Evolutionary conservation across 257 asterid species (phyloP), one percentile per base, ranked within the genome.

Genomic region (Solanum microdontum): DNA sequence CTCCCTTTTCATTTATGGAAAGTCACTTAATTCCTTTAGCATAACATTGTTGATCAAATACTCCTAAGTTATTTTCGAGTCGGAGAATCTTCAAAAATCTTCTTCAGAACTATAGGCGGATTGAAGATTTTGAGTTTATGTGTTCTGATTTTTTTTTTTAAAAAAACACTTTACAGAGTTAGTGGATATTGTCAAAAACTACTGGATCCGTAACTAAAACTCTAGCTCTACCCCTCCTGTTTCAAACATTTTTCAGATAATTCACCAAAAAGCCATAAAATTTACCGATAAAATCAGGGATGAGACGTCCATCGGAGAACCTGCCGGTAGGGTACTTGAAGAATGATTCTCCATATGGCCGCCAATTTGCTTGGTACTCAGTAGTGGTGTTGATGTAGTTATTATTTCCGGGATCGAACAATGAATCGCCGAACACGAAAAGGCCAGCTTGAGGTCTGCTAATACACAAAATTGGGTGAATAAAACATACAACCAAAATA

Each of bases 251-350:
- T 30, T 3, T 8, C 45, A 19, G 37, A 73, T 33, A 43, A 8
- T 13, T 40, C 4, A 37, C 23, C 60, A 37, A 37, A 48, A 77
- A 0, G 33, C 32, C 11, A 4, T 76, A 8, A 76, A 77, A 43
- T 40, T 79, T 79, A 79, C 84, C 84, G 8, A 79, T 43, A 43
- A 79, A 79, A 79, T 79, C 84, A 79, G 84, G 84, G 11, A 79
- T 79, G 26, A 79, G 84, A 26, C 84, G 84, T 26, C 84, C 84
- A 26, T 79, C 39, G 0, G 24, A 79, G 66, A 43, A 43, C 5
- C 84, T 43, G 13, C 84, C 84, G 8, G 84, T 79, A 43, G 84
- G 84, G 8, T 79, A 45, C 17, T 79, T 79, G 84, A 79, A 79
- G 84, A 79, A 79, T 7, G 84, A 12, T 79, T 79, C 26, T 26